A percentile compares a stretch with the other conserved stretches of the same genome.
Conservation (phyloP, 108 stramenopile species). For the Aurantiochytrium sp. region DNA sequence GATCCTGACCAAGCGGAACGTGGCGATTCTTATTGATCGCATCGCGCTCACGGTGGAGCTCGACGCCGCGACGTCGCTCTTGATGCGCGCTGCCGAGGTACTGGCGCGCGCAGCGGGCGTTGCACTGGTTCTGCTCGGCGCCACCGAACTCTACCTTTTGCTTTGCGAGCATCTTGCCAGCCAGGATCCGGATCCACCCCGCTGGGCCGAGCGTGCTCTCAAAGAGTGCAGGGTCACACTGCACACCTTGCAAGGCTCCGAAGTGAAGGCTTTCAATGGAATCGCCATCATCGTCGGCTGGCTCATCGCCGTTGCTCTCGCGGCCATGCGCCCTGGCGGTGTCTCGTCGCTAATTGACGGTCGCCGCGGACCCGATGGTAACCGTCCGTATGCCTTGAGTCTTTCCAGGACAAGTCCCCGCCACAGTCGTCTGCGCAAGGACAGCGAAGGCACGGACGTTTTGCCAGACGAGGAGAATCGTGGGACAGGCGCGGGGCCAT, state of each 20-base stretch:
- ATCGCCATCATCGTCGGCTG: conserved; percentile 1
- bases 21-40: background rate
- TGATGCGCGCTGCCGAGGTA: background rate
- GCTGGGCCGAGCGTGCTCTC: background rate
- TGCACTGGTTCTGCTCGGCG: background rate
- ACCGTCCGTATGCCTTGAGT: background rate
- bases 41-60: background rate
- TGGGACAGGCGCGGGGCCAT: too few species aligned
- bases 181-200: background rate
- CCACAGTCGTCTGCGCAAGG: too few species aligned
- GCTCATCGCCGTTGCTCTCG: background rate
- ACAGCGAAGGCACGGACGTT: too few species aligned
- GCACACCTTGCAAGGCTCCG: background rate
- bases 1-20: background rate
- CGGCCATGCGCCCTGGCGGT: background rate
- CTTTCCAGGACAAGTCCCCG: too few species aligned
- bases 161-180: background rate
- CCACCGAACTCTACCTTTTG: background rate
- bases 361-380: background rate
- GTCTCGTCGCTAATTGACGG: background rate
- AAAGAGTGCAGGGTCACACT: background rate
- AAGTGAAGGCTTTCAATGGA: background rate
- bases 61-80: background rate
- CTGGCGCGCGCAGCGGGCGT: background rate
- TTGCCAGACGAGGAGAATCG: too few species aligned